Percentiles rank a stretch among this genome's conserved stretches.
These are phyloP conservation scores for Leishmania braziliensis DNA, from an alignment of 208 protist genomes.

Conservation along the genomic window DNA sequence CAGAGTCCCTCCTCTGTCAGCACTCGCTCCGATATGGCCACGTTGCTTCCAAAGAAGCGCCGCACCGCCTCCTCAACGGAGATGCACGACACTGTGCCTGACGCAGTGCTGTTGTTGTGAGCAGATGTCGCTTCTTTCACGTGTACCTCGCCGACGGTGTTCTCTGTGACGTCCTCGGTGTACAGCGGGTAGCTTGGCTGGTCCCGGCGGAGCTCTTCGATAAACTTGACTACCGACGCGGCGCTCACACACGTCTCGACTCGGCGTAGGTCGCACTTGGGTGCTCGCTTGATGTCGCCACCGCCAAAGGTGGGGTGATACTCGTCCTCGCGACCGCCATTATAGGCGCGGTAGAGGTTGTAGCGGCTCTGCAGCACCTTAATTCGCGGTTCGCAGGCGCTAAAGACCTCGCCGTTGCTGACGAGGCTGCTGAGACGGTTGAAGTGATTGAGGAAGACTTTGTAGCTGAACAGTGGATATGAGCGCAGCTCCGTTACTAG, in stretches of 20 bases:
- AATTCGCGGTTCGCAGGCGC: conserved; percentile 73
- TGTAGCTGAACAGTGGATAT: conserved; percentile 51
- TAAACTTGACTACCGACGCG: conserved; percentile 43
- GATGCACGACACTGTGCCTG: conserved; percentile 1
- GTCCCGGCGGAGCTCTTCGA: conserved; percentile 34
- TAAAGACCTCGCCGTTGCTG: conserved; percentile 55
- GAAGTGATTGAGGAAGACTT: conserved; percentile 39
- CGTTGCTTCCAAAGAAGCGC: conserved; percentile 38
- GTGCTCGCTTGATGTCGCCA: conserved; percentile 43
- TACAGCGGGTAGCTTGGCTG: conserved; percentile 24
- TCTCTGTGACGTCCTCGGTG: conserved; percentile 16
- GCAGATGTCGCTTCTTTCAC: not conserved
- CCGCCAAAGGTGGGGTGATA: conserved; percentile 53
- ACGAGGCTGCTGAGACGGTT: conserved; percentile 44
- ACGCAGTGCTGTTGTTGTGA: not conserved
- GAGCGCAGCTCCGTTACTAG: not conserved
- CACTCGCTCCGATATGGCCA: conserved; percentile 8
- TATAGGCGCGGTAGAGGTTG: conserved; percentile 75
- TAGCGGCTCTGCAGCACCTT: conserved; percentile 76
- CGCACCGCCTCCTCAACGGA: conserved; percentile 37
- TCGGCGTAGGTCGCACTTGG: conserved; percentile 63
- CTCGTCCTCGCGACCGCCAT: conserved; percentile 63
- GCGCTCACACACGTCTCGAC: conserved; percentile 63
- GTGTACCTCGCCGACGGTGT: not conserved
- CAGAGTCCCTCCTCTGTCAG: conserved; percentile 60